Evolutionary conservation across 2,329 filamentous ascomycete genomes (phyloP), one percentile per base, ranked within the genome.

Genomic region (Tolypocladium ovalisporum): DNA sequence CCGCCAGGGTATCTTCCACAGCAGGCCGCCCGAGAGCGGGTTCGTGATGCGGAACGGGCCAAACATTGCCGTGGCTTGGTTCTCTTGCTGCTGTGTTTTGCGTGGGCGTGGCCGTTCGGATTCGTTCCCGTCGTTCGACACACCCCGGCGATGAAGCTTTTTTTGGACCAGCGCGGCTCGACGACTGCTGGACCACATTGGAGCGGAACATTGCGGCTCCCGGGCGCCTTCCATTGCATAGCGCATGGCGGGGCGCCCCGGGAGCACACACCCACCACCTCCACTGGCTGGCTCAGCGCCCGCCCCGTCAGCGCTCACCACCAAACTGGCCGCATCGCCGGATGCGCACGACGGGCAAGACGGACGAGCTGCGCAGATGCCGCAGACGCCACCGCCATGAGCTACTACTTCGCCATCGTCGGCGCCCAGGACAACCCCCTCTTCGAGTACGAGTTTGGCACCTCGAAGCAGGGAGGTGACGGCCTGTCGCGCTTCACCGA

Each of bases 1-100:
- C 61, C 94, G 87, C 92, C 92, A 99, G 65, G 94, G 94, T 67
- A 88, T 91, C 84, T 99, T 99, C 94, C 91, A 96, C 65, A 96
- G 79, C 56, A 96, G 85, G 73, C 91, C 91, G 62, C 89, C 83
- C 57, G 84, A 86, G 29, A 96, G 79, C 59, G 88, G 78, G 62
- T 85, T 88, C 51, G 90, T 91, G 65, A 88, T 79, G 76, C 87
- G 88, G 77, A 96, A 90, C 64, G 87, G 80, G 68, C 88, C 88
- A 73, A 91, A 93, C 91, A 96, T 96, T 62, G 65, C 80, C 69
- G 56, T 29, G 9, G 36, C 54, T 57, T 60, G 56, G 4, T 19
- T 58, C 52, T n/a, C n/a, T n/a, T n/a, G n/a, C n/a, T n/a, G n/a
- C n/a, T n/a, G n/a, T 42, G 29, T 29, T n/a, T 42, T 35, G 29